Base-by-base conservation (phyloP, 768 basidiomycete genomes). In the Boletus coccyginus region DNA sequence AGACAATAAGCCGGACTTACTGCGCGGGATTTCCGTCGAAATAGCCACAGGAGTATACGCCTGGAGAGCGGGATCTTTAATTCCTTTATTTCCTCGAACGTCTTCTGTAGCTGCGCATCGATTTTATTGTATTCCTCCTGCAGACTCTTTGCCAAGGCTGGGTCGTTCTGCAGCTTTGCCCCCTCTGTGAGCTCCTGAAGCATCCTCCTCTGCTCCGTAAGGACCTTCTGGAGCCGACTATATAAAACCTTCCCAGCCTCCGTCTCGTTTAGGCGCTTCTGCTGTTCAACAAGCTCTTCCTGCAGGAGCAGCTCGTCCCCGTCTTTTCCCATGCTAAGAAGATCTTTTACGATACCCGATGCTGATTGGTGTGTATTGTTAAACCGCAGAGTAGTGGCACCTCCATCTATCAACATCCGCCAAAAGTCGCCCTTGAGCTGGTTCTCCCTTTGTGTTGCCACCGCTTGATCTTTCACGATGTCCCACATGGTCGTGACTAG, bases 401-500 rank as follows among this genome's bases (percentile, higher is more conserved):
- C 59, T 38, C 17, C 52, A 0, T 16, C 2, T 7, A 55, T 33
- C 21, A 66, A 45, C 3, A 8, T 0, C 2, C 6, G 6, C 65
- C 65, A 79, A 51, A 71, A 77, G 0, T 62, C 55, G 1, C 1
- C 0, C 7, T 19, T 57, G 29, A 76, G 67, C 44, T 75, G 56
- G 0, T 17, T 9, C 45, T 75, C 72, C 27, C 55, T 56, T 2
- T 29, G 47, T 9, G 51, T 55, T n/a, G 40, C 58, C 11, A 57
- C 16, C 1, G 13, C 10, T 6, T 2, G 29, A 35, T 69, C 68
- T 21, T 48, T 66, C 16, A 63, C 66, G 1, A 9, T 32, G 44
- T 67, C 66, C 77, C 75, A 77, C 70, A 73, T 75, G 2, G 72
- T 77, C 1, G 75, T 77, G n/a, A 71, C 62, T 14, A 78, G 57